These are phyloP conservation scores for Massarina eburnea DNA, from an alignment of 2,329 filamentous ascomycete species.

Conservation along the genomic window DNA sequence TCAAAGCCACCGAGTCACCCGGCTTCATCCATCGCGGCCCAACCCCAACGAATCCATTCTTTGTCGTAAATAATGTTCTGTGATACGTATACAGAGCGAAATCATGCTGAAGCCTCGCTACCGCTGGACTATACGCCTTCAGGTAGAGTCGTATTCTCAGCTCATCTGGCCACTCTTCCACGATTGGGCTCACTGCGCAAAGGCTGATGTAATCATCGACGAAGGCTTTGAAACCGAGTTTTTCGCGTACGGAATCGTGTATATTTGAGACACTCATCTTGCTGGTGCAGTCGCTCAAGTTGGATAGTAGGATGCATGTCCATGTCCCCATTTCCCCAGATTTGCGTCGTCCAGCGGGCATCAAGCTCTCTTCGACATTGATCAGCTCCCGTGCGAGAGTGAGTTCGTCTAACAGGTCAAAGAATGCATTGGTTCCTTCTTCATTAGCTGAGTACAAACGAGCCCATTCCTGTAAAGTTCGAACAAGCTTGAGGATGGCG, in stretches of 20 bases:
- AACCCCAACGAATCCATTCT: constrained; percentile 4
- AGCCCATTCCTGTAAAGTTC: constrained; percentile 2
- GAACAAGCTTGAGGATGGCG: neutral
- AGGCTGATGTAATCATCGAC: neutral
- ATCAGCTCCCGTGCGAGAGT: neutral
- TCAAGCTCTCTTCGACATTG: too few species aligned
- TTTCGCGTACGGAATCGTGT: neutral
- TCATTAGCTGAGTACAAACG: neutral
- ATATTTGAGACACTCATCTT: neutral
- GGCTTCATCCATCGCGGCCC: constrained; percentile 1
- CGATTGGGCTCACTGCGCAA: neutral
- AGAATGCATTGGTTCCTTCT: neutral
- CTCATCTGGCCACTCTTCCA: constrained; percentile 1
- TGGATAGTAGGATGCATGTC: neutral
- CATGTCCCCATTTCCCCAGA: too few species aligned
- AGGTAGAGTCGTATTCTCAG: constrained; percentile 4
- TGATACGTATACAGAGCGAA: constrained; percentile 7
- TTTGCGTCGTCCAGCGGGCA: too few species aligned
- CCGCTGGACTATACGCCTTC: neutral
- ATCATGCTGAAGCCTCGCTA: constrained; percentile 7
- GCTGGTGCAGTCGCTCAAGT: neutral
- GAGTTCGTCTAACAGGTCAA: neutral
- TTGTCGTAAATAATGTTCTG: constrained; percentile 8
- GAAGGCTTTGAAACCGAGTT: neutral
- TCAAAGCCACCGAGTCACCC: constrained; percentile 6